Base-by-base conservation (phyloP, 345 rosid species). In the Aethionema arabicum region DNA sequence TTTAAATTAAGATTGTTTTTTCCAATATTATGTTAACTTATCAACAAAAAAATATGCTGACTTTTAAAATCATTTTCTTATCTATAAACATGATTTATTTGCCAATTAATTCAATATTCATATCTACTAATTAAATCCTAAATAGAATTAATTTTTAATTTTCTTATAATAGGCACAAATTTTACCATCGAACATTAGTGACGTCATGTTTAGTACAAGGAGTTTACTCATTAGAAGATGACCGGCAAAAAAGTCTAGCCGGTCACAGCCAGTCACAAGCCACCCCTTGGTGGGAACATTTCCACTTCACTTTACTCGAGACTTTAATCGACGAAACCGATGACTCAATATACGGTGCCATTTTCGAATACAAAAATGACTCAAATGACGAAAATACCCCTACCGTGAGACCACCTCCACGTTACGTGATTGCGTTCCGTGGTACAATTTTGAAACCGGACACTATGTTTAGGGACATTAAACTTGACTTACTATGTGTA, bases 251-350 rank as follows among this genome's bases (percentile, higher is more conserved):
- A 29, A 61, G 76, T 6, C 78, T 76, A 6, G 11, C 52, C 8
- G 80, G 78, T 37, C 46, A 64, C 2, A 9, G 71, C 38, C 27
- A 21, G 27, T 72, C 78, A 38, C 67, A 55, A 42, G 82, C 81
- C 42, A 49, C 59, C 4, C 75, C 67, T 0, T 85, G 92, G 92
- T 85, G 92, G 88, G 78, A 79, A 11, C 71, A 62, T 43, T 81
- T 76, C 72, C 47, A 79, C 63, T 83, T 85, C 57, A 68, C 63
- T 32, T 37, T 78, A 46, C 8, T 52, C 53, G 66, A 60, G 40
- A 29, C 45, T 29, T 80, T 85, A 13, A 65, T 73, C 2, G 85
- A 84, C 47, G 80, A 79, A 57, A 73, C 37, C 6, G 82, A 81
- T 52, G 4, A 31, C 72, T 78, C 85, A 65, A 75, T 81, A 43